phyloP scores from a whole-genome alignment of 2,329 filamentous ascomycete species.

The Sporothrix euskadiensis region DNA sequence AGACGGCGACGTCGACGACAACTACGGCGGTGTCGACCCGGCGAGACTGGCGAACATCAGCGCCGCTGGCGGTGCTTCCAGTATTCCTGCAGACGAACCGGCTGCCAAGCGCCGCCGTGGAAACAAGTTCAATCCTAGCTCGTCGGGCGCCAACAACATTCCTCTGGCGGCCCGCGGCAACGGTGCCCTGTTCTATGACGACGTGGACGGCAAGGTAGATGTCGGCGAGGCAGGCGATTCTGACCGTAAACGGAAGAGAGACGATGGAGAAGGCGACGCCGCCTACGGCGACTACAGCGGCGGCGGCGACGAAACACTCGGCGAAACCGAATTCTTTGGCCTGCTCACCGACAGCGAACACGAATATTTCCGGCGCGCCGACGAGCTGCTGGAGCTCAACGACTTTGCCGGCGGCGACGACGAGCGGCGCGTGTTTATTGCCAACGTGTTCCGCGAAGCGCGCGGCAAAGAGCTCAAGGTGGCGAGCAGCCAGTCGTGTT shows the following conservation, averaged over 20 bases:
- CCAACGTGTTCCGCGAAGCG: conserved; percentile 83
- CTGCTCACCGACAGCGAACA: conserved; percentile 91
- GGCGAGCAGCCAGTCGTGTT: conserved; percentile 93
- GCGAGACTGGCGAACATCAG: neutral
- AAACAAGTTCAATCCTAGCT: conserved; percentile 8
- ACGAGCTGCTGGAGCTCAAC: conserved; percentile 86
- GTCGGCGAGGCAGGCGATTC: neutral
- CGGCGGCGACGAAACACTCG: conserved; percentile 16
- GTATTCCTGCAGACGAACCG: neutral
- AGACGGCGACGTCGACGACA: conserved; percentile 36
- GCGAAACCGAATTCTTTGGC: conserved; percentile 75
- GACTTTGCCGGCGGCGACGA: conserved; percentile 73
- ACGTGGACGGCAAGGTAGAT: neutral
- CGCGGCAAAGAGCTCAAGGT: conserved; percentile 93
- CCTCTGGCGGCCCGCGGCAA: conserved; percentile 17
- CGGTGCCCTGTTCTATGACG: conserved; percentile 17
- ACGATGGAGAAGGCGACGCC: neutral
- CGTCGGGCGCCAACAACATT: conserved; percentile 26
- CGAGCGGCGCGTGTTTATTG: conserved; percentile 69
- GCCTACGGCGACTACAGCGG: conserved; percentile 9
- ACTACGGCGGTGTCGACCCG: conserved; percentile 21
- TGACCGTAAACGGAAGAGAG: conserved; percentile 5
- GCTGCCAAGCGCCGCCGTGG: neutral
- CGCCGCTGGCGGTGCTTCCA: neutral
- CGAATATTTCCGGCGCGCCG: conserved; percentile 89